Base-by-base conservation (phyloP, 2,329 filamentous ascomycete genomes). In the Venturia nashicola region DNA sequence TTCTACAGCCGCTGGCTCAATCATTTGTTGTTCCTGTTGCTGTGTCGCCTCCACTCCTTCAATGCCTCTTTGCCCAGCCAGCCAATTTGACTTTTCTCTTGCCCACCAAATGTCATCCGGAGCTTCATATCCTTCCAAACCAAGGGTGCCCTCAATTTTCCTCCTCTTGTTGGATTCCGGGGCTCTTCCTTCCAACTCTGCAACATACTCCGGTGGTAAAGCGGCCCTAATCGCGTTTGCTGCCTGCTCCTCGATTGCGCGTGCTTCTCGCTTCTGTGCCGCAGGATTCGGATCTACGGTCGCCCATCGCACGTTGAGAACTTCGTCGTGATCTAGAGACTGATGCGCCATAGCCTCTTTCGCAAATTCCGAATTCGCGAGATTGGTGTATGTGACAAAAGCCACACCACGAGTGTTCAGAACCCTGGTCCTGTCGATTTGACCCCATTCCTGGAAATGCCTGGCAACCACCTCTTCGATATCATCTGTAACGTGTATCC, bases 391-490 rank as follows among this genome's bases (percentile, higher is more conserved):
- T 11, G 95, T 99, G 64, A 99, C 87, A 74, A 99, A 99, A 0
- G 87, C 95, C 23, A 99, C 94, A 63, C 94, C 95, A 48, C 93
- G 80, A 0, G 86, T 87, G 65, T 95, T 97, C 16, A 99, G 79
- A 2, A 97, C 93, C 36, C 94, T 87, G 59, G 88, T 86, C 55
- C 94, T 84, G 74, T 97, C 93, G 61, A 99, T 80, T 70, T 92
- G 89, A 0, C 94, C 94, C 92, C 92, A 99, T 82, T 99, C 94
- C 32, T 91, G 88, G 73, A 97, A 97, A 76, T 99, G 94, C 16
- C 95, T 83, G 39, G 93, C 87, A 6, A 97, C 93, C 43, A 97
- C 85, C 76, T 99, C 94, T 73, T 99, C 93, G 67, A 97, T 97
- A 72, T 97, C 93, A 74, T 97, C 94, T 14, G 88, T 93, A 43